Percentiles rank a stretch among this genome's conserved stretches.
phyloP scores from a whole-genome alignment of 805 yeast genomes.

The Pichia sporocuriosa region DNA sequence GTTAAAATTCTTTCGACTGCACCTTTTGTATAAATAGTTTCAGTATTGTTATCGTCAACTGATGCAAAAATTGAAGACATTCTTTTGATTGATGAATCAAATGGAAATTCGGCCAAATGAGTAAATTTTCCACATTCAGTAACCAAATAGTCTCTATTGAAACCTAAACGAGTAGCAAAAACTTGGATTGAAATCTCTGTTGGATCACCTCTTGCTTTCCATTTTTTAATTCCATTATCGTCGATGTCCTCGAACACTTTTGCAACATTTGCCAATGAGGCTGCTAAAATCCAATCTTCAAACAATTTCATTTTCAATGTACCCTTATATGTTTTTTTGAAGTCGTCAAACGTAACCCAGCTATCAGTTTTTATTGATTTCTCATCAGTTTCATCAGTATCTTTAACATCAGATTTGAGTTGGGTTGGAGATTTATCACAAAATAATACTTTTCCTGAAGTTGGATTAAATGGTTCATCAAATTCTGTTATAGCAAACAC shows the following conservation, averaged over 20 bases:
- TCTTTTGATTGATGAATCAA: slow-evolving; percentile 66
- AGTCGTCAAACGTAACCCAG: slow-evolving; percentile 26
- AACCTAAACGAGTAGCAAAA: slow-evolving; percentile 53
- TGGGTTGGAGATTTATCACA: slow-evolving; percentile 32
- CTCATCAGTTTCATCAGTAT: slow-evolving; percentile 32
- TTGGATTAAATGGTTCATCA: slow-evolving; percentile 59
- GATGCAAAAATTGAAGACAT: slow-evolving; percentile 57
- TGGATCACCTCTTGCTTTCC: slow-evolving; percentile 86
- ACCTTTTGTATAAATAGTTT: slow-evolving; percentile 51
- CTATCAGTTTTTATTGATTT: too few relatives aligned
- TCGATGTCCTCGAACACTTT: slow-evolving; percentile 44
- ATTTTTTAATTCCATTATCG: slow-evolving; percentile 32
- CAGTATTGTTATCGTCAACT: slow-evolving; percentile 23
- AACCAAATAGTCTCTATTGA: slow-evolving; percentile 38
- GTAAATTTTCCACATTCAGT: slow-evolving; percentile 31
- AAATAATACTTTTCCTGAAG: slow-evolving; percentile 41
- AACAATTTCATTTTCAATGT: slow-evolving; percentile 25
- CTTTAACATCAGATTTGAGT: too few relatives aligned
- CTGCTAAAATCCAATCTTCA: slow-evolving; percentile 50
- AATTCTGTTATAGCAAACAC: slow-evolving; percentile 47
- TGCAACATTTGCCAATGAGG: slow-evolving; percentile 79
- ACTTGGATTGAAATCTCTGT: slow-evolving; percentile 87
- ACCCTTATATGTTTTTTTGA: slow-evolving; percentile 12
- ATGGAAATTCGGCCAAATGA: slow-evolving; percentile 63
- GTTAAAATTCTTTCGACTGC: slow-evolving; percentile 66